Percentiles rank a stretch among this genome's conserved stretches.
These are phyloP conservation scores for Calonectria fujianensis DNA, from an alignment of 2,329 filamentous ascomycete genomes.

Conservation along the genomic window DNA sequence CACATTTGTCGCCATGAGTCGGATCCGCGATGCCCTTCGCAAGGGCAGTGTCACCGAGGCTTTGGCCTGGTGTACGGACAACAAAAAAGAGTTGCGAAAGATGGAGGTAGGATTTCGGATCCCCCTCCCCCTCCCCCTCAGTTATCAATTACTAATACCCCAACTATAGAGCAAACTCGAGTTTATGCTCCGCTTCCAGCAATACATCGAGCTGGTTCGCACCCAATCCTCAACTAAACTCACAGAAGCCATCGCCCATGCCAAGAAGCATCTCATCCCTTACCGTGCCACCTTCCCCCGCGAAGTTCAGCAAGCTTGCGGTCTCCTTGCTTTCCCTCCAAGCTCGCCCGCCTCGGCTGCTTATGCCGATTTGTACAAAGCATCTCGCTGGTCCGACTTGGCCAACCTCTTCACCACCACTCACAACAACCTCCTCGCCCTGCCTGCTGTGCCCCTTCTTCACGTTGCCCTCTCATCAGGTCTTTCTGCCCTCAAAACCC, in stretches of 20 bases:
- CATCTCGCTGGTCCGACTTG: conserved; percentile 83
- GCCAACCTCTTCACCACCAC: conserved; percentile 88
- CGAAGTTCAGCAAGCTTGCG: conserved; percentile 84
- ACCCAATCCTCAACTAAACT: conserved; percentile 78
- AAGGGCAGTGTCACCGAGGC: conserved; percentile 85
- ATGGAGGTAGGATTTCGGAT: conserved; percentile 76
- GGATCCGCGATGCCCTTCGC: conserved; percentile 83
- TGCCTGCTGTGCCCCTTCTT: conserved; percentile 88
- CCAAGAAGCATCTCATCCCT: conserved; percentile 85
- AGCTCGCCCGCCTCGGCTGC: conserved; percentile 63
- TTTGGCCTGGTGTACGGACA: conserved; percentile 92
- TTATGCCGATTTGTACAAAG: conserved; percentile 80
- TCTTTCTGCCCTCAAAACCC: conserved; percentile 95
- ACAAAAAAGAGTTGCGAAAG: conserved; percentile 93
- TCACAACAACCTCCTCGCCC: conserved; percentile 88
- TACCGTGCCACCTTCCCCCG: conserved; percentile 81
- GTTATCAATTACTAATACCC: conserved; percentile 16
- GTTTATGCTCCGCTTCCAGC: conserved; percentile 93
- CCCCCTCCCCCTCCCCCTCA: neutral
- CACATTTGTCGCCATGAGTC: conserved; percentile 88
- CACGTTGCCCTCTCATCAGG: conserved; percentile 94
- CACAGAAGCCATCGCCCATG: conserved; percentile 86
- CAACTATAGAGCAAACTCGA: conserved; percentile 84
- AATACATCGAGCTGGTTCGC: conserved; percentile 94
- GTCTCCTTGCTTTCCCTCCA: conserved; percentile 84